Percentiles rank a stretch among this genome's conserved stretches.
Conservation (phyloP, 345 rosid species). For the Anastatica hierochuntica region DNA sequence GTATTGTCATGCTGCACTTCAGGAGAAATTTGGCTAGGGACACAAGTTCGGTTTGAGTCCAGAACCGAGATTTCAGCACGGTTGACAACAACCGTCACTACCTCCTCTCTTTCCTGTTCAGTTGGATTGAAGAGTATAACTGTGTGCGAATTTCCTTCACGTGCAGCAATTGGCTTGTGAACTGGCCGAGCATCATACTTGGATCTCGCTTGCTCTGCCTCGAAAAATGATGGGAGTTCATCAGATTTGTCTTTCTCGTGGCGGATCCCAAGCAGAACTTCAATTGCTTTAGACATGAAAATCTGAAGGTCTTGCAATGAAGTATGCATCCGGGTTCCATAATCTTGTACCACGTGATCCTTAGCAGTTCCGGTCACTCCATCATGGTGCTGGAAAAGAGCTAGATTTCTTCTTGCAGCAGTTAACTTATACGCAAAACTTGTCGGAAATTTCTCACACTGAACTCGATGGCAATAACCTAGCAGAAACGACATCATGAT, state of each 20-base stretch:
- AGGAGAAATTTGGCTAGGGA: slow-evolving; percentile 86
- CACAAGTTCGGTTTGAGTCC: slow-evolving; percentile 86
- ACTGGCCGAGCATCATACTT: slow-evolving; percentile 75
- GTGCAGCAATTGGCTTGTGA: slow-evolving; percentile 54
- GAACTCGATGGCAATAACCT: slow-evolving; percentile 80
- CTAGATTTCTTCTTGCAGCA: slow-evolving; percentile 93
- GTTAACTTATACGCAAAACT: slow-evolving; percentile 73
- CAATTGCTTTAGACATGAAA: slow-evolving; percentile 94
- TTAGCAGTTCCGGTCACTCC: slow-evolving; percentile 96
- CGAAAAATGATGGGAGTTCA: slow-evolving; percentile 60
- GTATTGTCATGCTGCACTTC: slow-evolving; percentile 70
- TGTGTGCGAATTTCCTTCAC: slow-evolving; percentile 66
- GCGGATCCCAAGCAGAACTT: slow-evolving; percentile 70
- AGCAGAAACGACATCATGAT: slow-evolving; percentile 76
- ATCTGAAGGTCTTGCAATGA: slow-evolving; percentile 83
- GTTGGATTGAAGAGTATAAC: slow-evolving; percentile 75
- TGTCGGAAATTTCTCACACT: slow-evolving; percentile 73
- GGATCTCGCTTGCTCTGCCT: slow-evolving; percentile 74
- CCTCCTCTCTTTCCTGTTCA: slow-evolving; percentile 82
- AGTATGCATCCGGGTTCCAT: slow-evolving; percentile 85
- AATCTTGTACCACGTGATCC: slow-evolving; percentile 90
- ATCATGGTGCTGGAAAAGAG: slow-evolving; percentile 99
- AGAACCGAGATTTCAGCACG: slow-evolving; percentile 67
- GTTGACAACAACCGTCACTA: slow-evolving; percentile 62
- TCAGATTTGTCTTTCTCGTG: slow-evolving; percentile 85